These are phyloP conservation scores for Ophiostoma sp. DNA, from an alignment of 2,329 filamentous ascomycete genomes.

Conservation along the genomic window DNA sequence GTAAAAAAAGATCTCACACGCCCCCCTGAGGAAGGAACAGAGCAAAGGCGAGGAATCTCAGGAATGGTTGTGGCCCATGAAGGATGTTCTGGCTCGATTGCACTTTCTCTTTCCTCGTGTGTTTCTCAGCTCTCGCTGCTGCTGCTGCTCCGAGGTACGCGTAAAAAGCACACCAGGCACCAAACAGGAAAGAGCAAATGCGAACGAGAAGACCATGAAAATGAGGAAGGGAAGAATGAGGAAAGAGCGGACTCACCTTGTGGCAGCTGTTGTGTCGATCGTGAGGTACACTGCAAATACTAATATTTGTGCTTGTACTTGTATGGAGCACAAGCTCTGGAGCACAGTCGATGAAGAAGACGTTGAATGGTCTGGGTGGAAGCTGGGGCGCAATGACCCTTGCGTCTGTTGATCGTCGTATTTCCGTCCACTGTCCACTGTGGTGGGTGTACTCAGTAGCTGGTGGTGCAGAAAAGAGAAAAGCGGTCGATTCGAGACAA, in stretches of 20 bases:
- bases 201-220: not conserved
- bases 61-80: not conserved
- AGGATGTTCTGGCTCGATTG: not conserved
- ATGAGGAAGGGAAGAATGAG: not conserved
- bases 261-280: not conserved
- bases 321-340: no score
- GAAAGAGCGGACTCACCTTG: conserved; percentile 1
- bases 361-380: not conserved
- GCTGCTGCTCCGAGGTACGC: conserved; percentile 1
- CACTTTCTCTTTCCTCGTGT: not conserved
- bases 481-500: not conserved
- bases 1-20: conserved; percentile 11
- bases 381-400: not conserved
- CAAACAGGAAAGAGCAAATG: not conserved
- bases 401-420: not conserved
- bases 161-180: not conserved
- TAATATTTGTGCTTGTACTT: not conserved
- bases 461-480: not conserved
- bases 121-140: not conserved
- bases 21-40: conserved; percentile 8
- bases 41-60: not conserved
- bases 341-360: no score
- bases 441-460: not conserved
- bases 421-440: not conserved
- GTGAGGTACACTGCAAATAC: not conserved